Conservation (phyloP, 2,329 filamentous ascomycete genomes). For the Penicillium hordei region DNA sequence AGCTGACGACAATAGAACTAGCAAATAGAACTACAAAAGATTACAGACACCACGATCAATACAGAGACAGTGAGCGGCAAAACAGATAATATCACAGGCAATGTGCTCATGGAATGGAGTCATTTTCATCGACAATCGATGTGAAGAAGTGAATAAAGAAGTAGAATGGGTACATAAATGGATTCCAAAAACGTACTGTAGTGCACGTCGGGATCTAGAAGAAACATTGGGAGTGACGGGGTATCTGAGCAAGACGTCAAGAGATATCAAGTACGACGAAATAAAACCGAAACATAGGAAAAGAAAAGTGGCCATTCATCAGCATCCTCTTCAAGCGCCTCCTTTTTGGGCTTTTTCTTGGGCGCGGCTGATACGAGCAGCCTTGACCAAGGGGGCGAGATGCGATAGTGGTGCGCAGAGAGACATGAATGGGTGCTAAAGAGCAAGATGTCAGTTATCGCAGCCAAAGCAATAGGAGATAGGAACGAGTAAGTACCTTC, state of each 20-base stretch:
- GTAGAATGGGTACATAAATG: slow-evolving; percentile 16
- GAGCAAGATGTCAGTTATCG: slow-evolving; percentile 19
- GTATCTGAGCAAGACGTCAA: slow-evolving; percentile 35
- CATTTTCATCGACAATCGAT: slow-evolving; percentile 21
- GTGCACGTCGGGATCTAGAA: slow-evolving; percentile 24
- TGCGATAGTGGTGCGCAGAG: slow-evolving; percentile 71
- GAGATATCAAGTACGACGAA: slow-evolving; percentile 27
- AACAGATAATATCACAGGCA: not conserved
- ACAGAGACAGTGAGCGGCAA: not conserved
- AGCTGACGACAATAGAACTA: not conserved
- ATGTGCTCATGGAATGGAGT: not conserved
- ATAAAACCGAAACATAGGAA: slow-evolving; percentile 23
- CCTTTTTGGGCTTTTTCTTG: slow-evolving; percentile 78
- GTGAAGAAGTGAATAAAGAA: slow-evolving; percentile 12
- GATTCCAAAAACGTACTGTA: slow-evolving; percentile 17
- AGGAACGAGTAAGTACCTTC: slow-evolving; percentile 57
- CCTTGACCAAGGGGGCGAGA: slow-evolving; percentile 80
- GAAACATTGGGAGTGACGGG: slow-evolving; percentile 27
- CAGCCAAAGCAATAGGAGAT: not conserved
- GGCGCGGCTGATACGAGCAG: slow-evolving; percentile 78
- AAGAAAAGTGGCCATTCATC: slow-evolving; percentile 21
- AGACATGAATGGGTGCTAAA: slow-evolving; percentile 77
- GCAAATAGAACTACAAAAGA: slow-evolving; percentile 15
- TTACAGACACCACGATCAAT: slow-evolving; percentile 8
- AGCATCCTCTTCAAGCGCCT: slow-evolving; percentile 52